phyloP scores from a whole-genome alignment of 129 eudicot genomes.

The Arctium lappa region DNA sequence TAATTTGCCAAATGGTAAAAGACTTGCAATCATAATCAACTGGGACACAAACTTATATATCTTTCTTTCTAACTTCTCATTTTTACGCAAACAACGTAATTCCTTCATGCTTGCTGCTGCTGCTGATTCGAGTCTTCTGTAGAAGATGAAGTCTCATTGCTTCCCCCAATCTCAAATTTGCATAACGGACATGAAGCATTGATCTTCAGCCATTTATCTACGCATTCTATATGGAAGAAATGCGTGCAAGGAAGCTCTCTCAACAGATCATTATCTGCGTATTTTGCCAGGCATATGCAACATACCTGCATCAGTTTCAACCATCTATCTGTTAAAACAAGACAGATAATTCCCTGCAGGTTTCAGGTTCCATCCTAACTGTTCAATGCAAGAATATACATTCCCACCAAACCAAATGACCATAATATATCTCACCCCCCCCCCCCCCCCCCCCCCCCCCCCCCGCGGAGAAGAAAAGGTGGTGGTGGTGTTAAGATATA shows the following conservation, averaged over 20 bases:
- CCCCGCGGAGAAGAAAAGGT: too few species aligned
- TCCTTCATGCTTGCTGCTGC: slow-evolving; percentile 34
- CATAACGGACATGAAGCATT: slow-evolving; percentile 76
- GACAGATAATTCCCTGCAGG: background rate
- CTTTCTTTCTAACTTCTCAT: background rate
- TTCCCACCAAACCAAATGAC: too few species aligned
- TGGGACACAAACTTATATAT: background rate
- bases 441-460: too few species aligned
- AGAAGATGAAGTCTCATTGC: slow-evolving; percentile 30
- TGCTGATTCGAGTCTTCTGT: slow-evolving; percentile 39
- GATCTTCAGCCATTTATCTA: slow-evolving; percentile 75
- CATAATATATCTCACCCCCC: too few species aligned
- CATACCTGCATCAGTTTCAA: slow-evolving; percentile 45
- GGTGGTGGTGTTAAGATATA: too few species aligned
- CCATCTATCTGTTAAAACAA: background rate
- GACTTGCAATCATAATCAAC: background rate
- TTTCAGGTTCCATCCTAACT: background rate
- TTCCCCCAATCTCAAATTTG: slow-evolving; percentile 49
- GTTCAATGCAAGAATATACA: too few species aligned
- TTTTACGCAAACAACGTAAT: too few species aligned
- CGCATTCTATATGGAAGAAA: slow-evolving; percentile 70
- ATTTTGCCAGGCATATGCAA: slow-evolving; percentile 71
- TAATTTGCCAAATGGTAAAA: slow-evolving; percentile 19
- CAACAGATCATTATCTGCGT: slow-evolving; percentile 54
- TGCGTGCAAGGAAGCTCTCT: slow-evolving; percentile 79